phyloP scores from a whole-genome alignment of 352 stramenopile species.

The Phytophthora tubulina region DNA sequence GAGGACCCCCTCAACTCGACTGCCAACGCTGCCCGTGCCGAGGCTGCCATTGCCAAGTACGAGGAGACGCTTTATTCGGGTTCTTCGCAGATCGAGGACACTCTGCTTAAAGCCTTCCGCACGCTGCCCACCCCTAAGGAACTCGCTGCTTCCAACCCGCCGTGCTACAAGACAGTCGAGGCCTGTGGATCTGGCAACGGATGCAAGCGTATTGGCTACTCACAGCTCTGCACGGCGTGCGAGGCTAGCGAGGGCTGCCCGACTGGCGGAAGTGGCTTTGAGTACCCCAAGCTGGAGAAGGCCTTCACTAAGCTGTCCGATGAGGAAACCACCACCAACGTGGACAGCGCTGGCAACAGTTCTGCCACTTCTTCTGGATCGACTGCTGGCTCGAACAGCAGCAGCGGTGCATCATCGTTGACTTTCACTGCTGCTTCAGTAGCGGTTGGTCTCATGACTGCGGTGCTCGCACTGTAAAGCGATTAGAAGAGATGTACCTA shows the following conservation, averaged over 20 bases:
- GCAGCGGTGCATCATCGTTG: slow-evolving; percentile 16
- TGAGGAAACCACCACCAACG: slow-evolving; percentile 48
- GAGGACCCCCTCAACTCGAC: slow-evolving; percentile 61
- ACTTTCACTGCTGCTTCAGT: slow-evolving; percentile 28
- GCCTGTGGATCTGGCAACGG: slow-evolving; percentile 59
- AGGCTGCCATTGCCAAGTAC: slow-evolving; percentile 65
- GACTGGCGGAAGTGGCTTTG: slow-evolving; percentile 58
- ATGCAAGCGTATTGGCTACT: slow-evolving; percentile 77
- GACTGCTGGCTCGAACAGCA: slow-evolving; percentile 7
- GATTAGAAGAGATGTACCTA: slow-evolving; percentile 28
- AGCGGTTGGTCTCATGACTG: slow-evolving; percentile 33
- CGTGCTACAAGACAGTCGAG: slow-evolving; percentile 74
- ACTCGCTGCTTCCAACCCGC: slow-evolving; percentile 64
- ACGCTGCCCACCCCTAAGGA: slow-evolving; percentile 54
- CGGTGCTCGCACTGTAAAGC: slow-evolving; percentile 34
- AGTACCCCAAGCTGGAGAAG: slow-evolving; percentile 73
- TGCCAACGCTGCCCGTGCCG: slow-evolving; percentile 60
- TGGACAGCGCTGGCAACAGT: slow-evolving; percentile 14
- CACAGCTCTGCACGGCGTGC: slow-evolving; percentile 77
- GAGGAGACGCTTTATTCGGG: slow-evolving; percentile 46
- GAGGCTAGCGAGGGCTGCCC: slow-evolving; percentile 42
- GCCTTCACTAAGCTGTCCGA: slow-evolving; percentile 54
- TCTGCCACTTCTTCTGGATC: slow-evolving; percentile 17
- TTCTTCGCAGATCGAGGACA: slow-evolving; percentile 56
- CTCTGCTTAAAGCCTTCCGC: slow-evolving; percentile 52